phyloP scores from a whole-genome alignment of 306 rosid species.

The Cucurbita maxima region DNA sequence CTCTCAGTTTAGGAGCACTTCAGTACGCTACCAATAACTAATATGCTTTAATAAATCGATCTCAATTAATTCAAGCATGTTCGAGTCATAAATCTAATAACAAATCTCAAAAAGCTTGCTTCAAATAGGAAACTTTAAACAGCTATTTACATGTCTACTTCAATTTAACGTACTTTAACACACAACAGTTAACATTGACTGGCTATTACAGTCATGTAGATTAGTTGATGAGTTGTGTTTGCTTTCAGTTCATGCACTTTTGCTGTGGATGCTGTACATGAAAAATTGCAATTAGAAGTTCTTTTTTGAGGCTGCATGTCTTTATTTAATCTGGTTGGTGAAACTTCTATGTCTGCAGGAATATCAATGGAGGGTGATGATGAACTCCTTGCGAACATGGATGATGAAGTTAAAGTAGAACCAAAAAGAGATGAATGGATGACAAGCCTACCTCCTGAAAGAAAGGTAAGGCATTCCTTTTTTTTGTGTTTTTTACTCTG shows the following conservation, averaged over 20 bases:
- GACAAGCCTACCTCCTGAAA: slow-evolving; percentile 86
- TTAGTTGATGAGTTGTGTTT: neutral
- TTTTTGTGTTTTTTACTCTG: neutral
- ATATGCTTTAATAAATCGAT: no score
- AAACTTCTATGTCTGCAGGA: slow-evolving; percentile 28
- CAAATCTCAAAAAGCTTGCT: no score
- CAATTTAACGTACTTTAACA: no score
- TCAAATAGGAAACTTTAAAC: no score
- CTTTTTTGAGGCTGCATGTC: neutral
- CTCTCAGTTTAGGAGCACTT: no score
- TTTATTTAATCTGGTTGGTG: neutral
- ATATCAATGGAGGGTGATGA: slow-evolving; percentile 99
- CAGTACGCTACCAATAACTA: no score
- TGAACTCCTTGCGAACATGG: slow-evolving; percentile 60
- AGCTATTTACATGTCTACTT: no score
- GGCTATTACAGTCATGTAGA: neutral
- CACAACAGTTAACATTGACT: no score
- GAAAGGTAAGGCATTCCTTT: slow-evolving; percentile 33
- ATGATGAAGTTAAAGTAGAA: slow-evolving; percentile 36
- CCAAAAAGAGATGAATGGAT: slow-evolving; percentile 93
- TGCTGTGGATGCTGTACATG: neutral
- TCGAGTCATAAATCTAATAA: no score
- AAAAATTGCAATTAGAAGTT: neutral
- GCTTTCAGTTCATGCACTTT: neutral
- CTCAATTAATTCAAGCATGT: no score